A percentile compares a stretch with the other conserved stretches of the same genome.
phyloP scores from a whole-genome alignment of 345 rosid species.

The Heritiera fomes region DNA sequence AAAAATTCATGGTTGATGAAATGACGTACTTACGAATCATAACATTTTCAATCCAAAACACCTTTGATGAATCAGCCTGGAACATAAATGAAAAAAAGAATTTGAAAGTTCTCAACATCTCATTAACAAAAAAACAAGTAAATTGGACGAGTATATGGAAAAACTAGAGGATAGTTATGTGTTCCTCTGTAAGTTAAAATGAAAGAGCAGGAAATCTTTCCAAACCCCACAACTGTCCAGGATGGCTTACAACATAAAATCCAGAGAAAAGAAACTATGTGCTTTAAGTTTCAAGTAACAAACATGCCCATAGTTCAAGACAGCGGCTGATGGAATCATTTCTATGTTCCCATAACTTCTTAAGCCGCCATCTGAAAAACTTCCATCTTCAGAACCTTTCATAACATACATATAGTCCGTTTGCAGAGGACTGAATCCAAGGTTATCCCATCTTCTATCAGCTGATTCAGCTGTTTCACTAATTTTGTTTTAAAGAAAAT shows the following conservation, averaged over 20 bases:
- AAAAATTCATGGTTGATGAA: neutral
- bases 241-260: neutral
- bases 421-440: constrained; percentile 32
- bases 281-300: neutral
- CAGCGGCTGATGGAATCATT: constrained; percentile 34
- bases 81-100: neutral
- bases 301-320: constrained; percentile 42
- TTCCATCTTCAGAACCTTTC: constrained; percentile 30
- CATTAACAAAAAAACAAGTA: neutral
- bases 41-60: neutral
- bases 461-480: constrained; percentile 28
- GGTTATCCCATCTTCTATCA: constrained; percentile 27
- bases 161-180: neutral
- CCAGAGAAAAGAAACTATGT: neutral
- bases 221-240: neutral
- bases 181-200: neutral
- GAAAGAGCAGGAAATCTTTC: neutral
- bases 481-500: neutral
- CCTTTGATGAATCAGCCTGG: neutral
- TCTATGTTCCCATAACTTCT: constrained; percentile 31
- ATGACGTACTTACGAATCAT: neutral
- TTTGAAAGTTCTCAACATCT: neutral
- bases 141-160: neutral
- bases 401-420: constrained; percentile 38
- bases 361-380: constrained; percentile 32